A percentile compares a stretch with the other conserved stretches of the same genome.
These are phyloP conservation scores for Wickerhamiella sorbophila DNA, from an alignment of 805 yeast species.

Conservation along the genomic window DNA sequence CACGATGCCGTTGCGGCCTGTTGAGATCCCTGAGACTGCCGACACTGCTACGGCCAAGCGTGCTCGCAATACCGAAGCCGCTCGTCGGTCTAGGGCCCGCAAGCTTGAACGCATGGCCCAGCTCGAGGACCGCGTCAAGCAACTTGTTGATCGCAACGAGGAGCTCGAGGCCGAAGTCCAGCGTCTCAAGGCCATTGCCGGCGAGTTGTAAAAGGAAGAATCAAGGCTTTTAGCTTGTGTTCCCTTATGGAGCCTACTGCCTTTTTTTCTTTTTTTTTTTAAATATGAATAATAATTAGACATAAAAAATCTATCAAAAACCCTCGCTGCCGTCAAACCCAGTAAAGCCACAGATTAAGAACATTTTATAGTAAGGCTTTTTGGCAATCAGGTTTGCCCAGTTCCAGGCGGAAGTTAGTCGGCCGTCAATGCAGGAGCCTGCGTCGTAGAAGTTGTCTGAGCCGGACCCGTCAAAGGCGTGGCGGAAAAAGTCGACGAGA, in stretches of 20 bases:
- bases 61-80: constrained; percentile 92
- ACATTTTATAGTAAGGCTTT: constrained; percentile 48
- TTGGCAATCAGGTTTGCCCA: constrained; percentile 60
- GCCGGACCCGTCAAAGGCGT: constrained; percentile 66
- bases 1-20: constrained; percentile 53
- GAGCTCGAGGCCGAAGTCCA: constrained; percentile 48
- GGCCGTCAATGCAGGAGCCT: constrained; percentile 74
- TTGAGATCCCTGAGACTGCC: constrained; percentile 34
- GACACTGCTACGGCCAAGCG: constrained; percentile 42
- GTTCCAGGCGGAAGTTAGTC: constrained; percentile 71
- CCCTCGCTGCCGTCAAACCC: constrained; percentile 68
- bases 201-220: constrained; percentile 2
- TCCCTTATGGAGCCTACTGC: neutral
- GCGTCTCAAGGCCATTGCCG: constrained; percentile 9
- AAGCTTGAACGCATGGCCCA: constrained; percentile 85
- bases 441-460: constrained; percentile 75
- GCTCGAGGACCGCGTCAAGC: constrained; percentile 68
- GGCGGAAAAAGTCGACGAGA: constrained; percentile 39
- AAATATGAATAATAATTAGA: too few species aligned
- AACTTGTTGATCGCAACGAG: constrained; percentile 42
- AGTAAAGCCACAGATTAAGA: constrained; percentile 52
- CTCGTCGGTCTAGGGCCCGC: constrained; percentile 87
- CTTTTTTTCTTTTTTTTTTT: too few species aligned
- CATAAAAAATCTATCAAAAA: constrained; percentile 19
- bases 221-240: neutral